A percentile compares a stretch with the other conserved stretches of the same genome.
Evolutionary conservation across 2,329 filamentous ascomycete species (phyloP).

Genomic region (Helicocarpus griseus): DNA sequence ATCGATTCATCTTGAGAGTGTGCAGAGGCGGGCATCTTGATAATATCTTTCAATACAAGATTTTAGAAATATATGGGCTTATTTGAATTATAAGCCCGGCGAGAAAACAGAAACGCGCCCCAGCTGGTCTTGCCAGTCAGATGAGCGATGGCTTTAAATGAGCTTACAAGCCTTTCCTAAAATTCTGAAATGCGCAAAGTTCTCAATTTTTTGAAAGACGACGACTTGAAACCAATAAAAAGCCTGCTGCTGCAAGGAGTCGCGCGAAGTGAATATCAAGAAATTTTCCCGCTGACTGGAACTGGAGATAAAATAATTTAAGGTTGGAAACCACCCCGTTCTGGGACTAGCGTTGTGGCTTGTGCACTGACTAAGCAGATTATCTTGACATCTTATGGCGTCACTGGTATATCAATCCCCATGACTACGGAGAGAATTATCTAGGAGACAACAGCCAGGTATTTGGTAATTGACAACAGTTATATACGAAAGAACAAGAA

Average conservation of each 20-base stretch:
- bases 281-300: neutral
- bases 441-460: neutral
- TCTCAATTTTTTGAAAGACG: neutral
- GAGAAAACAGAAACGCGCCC: no score
- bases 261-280: neutral
- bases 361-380: neutral
- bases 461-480: neutral
- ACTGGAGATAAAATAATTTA: constrained; percentile 1
- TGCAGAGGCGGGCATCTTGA: constrained; percentile 29
- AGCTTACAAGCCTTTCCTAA: neutral
- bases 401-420: neutral
- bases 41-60: neutral
- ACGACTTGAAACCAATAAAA: neutral
- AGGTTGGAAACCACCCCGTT: neutral
- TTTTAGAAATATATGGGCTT: neutral
- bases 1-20: constrained; percentile 34
- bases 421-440: neutral
- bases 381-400: constrained; percentile 1
- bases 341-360: neutral
- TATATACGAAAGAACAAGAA: neutral
- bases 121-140: no score
- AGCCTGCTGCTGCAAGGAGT: neutral
- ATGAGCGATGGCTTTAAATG: no score
- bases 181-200: neutral
- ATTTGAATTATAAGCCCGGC: neutral